These are phyloP conservation scores for Rhynchosporium agropyri DNA, from an alignment of 2,329 filamentous ascomycete genomes.

Conservation along the genomic window DNA sequence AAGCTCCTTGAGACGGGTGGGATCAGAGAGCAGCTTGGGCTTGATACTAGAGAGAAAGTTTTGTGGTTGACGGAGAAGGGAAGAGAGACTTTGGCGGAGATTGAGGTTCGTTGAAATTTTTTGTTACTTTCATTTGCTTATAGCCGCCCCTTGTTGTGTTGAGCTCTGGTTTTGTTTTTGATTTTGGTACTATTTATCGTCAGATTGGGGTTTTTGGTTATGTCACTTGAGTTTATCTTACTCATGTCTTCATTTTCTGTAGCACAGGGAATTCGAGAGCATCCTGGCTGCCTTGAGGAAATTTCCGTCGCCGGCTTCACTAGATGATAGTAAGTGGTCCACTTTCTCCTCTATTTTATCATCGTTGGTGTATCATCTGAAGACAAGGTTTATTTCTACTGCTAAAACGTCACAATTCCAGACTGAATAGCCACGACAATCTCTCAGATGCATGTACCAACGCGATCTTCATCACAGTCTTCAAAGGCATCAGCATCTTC, in stretches of 20 bases:
- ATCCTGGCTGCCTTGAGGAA: constrained; percentile 30
- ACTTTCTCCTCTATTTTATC: background rate
- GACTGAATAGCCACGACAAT: background rate
- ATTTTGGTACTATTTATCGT: background rate
- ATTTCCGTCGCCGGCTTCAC: constrained; percentile 15
- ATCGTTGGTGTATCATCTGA: background rate
- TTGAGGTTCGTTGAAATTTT: constrained; percentile 22
- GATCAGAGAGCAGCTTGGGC: constrained; percentile 22
- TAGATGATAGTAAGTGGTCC: constrained; percentile 6
- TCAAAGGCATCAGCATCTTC: constrained; percentile 15
- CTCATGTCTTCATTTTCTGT: no score
- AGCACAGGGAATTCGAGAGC: constrained; percentile 13
- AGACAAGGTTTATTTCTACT: no score
- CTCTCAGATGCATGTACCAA: background rate
- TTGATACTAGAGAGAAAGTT: constrained; percentile 12
- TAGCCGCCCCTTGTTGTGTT: background rate
- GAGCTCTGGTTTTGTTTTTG: background rate
- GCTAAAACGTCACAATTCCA: background rate
- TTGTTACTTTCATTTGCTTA: background rate
- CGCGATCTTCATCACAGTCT: background rate
- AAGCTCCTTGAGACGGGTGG: constrained; percentile 28
- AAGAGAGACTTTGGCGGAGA: constrained; percentile 24
- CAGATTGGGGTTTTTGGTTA: no score
- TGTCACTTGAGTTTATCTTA: no score
- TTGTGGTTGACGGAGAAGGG: constrained; percentile 31